Evolutionary conservation across 352 stramenopile species (phyloP), one percentile per base, ranked within the genome.

Genomic region (Phytophthora fragariaefolia): DNA sequence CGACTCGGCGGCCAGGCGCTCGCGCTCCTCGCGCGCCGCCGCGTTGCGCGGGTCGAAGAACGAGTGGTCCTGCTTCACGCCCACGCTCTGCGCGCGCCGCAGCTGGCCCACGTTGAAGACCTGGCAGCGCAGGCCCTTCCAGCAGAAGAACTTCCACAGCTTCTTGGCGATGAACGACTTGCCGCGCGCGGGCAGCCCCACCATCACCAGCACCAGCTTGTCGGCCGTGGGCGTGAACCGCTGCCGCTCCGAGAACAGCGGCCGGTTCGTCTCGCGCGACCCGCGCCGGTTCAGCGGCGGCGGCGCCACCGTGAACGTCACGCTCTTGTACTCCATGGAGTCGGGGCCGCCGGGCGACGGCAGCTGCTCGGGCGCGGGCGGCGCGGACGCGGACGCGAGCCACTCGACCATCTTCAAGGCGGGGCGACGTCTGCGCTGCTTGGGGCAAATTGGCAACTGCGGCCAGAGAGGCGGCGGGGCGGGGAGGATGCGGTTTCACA

Each of bases 151-250:
- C 66, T 91, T 92, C 55, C 76, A 82, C 2, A 94, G 74, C 58
- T 97, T 97, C 68, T 98, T 97, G 53, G 94, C 92, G 69, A 98
- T 98, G 71, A 98, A 97, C 52, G 95, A 98, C 73, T 99, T 99
- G 49, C 96, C 96, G 9, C 93, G 96, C 1, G 91, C 96, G 0
- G 96, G 96, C 7, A 99, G 71, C 0, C 96, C 96, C 23, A 98
- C 95, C 92, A 99, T 98, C 20, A 98, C 89, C 27, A 99, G 85
- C 53, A 98, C 92, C 13, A 99, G 80, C 61, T 98, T 98, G 73
- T 99, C 95, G 4, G 89, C 90, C 26, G 80, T 92, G 13, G 81
- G 84, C 15, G 86, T 95, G 70, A 83, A 95, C 24, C 85, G 71
- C 67, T 91, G 87, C 49, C 86, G 84, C 69, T 95, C 86, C 34